Evolutionary conservation across 176 grass and related monocot genomes (phyloP), one percentile per base, ranked within the genome.

Genomic region (Oryza coarctata): DNA sequence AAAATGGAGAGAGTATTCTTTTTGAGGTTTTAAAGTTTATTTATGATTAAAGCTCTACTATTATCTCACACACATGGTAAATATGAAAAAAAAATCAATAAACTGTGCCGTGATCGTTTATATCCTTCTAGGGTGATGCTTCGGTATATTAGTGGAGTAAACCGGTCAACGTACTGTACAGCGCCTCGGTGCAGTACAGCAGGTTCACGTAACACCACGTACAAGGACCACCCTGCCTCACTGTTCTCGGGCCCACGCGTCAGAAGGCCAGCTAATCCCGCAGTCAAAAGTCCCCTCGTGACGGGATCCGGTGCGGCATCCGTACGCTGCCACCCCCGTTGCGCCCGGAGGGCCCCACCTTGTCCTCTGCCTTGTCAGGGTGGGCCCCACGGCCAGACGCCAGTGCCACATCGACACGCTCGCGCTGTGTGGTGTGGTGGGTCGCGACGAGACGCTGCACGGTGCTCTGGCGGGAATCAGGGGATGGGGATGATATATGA

Each of bases 261-360:
- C 63, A 60, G 62, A 2, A 27, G 26, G 74, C 32, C 82, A 69
- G 49, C 63, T 61, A 52, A 32, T 10, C 41, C 5, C 32, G 31
- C 82, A 68, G 73, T 84, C 64, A 61, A 43, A 77, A 61, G 9
- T 30, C 35, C 18, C 15, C 60, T 43, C 64, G 71, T 71, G 63
- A 63, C 82, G 45, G 67, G 49, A 75, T 88, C 69, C 76, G 17
- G 49, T 75, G 75, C 70, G 30, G 35, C 73, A 22, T 8, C 26
- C 3, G 23, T 49, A 1, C 18, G 27, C 14, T 0, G 6, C 65
- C 12, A 1, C 12, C 8, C 3, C 32, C 3, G 32, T 33, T 1
- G 32, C 17, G 45, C 45, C 15, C 45, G 4, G 1, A 3, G 49
- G 49, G 49, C 5, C 17, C 49, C 49, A 22, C 18, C 18, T 7